phyloP scores from a whole-genome alignment of 1,139 yeast species.

The Schwanniomyces etchellsii region DNA sequence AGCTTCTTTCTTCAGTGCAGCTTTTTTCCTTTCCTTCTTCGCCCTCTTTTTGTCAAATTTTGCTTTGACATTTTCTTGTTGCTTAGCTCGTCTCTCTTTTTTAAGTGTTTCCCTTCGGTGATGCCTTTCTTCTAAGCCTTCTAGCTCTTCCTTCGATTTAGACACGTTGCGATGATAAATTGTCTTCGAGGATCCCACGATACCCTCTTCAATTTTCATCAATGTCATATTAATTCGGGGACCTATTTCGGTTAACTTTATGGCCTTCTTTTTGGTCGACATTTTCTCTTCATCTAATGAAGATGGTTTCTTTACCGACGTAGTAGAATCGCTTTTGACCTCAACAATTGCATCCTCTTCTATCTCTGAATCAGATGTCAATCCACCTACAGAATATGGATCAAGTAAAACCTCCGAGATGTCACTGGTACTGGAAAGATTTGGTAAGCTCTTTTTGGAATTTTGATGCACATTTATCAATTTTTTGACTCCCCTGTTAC shows the following conservation, averaged over 20 bases:
- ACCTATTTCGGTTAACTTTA: slow-evolving; percentile 88
- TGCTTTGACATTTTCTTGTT: slow-evolving; percentile 70
- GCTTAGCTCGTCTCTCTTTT: slow-evolving; percentile 70
- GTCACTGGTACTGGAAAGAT: slow-evolving; percentile 61
- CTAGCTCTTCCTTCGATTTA: slow-evolving; percentile 58
- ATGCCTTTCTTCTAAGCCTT: slow-evolving; percentile 63
- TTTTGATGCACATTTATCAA: slow-evolving; percentile 61
- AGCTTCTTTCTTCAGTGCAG: slow-evolving; percentile 40
- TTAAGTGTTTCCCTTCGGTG: slow-evolving; percentile 55
- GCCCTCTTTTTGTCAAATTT: slow-evolving; percentile 72
- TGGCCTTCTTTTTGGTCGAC: slow-evolving; percentile 70
- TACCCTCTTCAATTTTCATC: slow-evolving; percentile 88
- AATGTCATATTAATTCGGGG: slow-evolving; percentile 79
- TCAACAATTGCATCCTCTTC: slow-evolving; percentile 91
- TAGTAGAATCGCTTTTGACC: slow-evolving; percentile 43
- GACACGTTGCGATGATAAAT: slow-evolving; percentile 68
- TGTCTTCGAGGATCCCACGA: slow-evolving; percentile 70
- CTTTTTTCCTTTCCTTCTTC: slow-evolving; percentile 68
- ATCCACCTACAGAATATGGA: slow-evolving; percentile 72
- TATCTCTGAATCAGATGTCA: slow-evolving; percentile 88
- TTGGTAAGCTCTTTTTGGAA: slow-evolving; percentile 67
- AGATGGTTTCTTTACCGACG: slow-evolving; percentile 12
- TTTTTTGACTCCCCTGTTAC: slow-evolving; percentile 73
- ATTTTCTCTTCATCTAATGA: slow-evolving; percentile 14
- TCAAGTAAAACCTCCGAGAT: slow-evolving; percentile 82